Conservation (phyloP, 306 rosid genomes). For the Cotoneaster glaucophyllus region DNA sequence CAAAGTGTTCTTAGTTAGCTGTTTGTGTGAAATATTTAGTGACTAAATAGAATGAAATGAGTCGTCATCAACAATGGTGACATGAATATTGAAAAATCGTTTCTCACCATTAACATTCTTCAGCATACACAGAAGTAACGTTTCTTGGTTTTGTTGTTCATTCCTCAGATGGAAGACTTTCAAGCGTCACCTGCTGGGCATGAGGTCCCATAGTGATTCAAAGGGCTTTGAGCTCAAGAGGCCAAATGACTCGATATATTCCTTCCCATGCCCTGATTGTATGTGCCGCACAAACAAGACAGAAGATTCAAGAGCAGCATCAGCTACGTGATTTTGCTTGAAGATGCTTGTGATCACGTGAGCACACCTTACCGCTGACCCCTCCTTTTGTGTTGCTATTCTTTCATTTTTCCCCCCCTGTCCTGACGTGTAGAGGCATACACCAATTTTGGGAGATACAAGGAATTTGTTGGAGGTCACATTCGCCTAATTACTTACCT, state of each 20-base stretch:
- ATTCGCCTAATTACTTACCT: slow-evolving; percentile 37
- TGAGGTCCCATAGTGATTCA: slow-evolving; percentile 85
- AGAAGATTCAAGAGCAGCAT: slow-evolving; percentile 39
- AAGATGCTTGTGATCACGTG: slow-evolving; percentile 30
- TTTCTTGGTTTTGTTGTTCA: slow-evolving; percentile 15
- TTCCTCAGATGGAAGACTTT: slow-evolving; percentile 78
- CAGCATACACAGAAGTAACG: not conserved
- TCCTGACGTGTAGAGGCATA: slow-evolving; percentile 39
- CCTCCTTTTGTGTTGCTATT: slow-evolving; percentile 36
- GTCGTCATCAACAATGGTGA: not conserved
- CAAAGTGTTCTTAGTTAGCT: not conserved
- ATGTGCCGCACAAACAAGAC: slow-evolving; percentile 81
- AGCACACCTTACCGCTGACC: slow-evolving; percentile 51
- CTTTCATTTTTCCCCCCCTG: slow-evolving; percentile 49
- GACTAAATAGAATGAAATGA: not conserved
- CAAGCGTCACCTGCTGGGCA: slow-evolving; percentile 73
- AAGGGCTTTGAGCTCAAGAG: slow-evolving; percentile 89
- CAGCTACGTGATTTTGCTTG: slow-evolving; percentile 44
- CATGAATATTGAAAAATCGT: no score
- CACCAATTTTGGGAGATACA: slow-evolving; percentile 38
- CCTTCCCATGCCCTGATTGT: slow-evolving; percentile 98
- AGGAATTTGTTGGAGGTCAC: slow-evolving; percentile 46
- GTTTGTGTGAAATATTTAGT: no score
- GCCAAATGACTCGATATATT: slow-evolving; percentile 82
- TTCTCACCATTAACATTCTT: not conserved